Conservation (phyloP, 805 yeast species). For the Monosporozyma yasuniensis region DNA sequence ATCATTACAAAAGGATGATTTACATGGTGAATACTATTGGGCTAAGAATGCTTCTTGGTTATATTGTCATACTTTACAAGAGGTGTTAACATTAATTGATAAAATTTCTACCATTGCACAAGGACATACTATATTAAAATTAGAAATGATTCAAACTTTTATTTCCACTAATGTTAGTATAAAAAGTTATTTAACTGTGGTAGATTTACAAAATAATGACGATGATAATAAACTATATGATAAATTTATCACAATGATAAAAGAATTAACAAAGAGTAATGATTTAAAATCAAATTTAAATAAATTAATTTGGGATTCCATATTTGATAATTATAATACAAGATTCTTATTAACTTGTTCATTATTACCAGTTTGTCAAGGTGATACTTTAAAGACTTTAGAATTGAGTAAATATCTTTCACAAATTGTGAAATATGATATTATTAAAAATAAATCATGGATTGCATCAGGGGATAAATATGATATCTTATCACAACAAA, state of each 20-base stretch:
- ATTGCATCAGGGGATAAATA: conserved; percentile 37
- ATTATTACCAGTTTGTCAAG: conserved; percentile 45
- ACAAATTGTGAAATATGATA: conserved; percentile 5
- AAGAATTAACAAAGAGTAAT: not conserved
- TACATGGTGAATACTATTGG: conserved; percentile 33
- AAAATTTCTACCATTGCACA: not conserved
- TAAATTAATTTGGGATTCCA: conserved; percentile 64
- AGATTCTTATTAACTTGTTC: conserved; percentile 67
- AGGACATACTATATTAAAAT: not conserved
- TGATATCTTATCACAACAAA: conserved; percentile 28
- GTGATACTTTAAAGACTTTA: conserved; percentile 63
- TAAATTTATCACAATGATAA: not conserved
- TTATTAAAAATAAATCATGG: conserved; percentile 62
- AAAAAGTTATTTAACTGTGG: not conserved
- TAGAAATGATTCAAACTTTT: not conserved
- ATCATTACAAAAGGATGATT: not conserved
- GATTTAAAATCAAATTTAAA: conserved; percentile 41
- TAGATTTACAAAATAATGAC: not conserved
- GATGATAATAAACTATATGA: not conserved
- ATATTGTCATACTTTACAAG: conserved; percentile 15
- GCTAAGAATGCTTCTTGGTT: conserved; percentile 28
- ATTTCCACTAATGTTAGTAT: not conserved
- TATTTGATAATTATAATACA: conserved; percentile 77
- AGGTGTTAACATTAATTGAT: not conserved
- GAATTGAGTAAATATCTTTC: conserved; percentile 48